Evolutionary conservation across 2,329 filamentous ascomycete genomes (phyloP).

Genomic region (Lomentospora prolificans): DNA sequence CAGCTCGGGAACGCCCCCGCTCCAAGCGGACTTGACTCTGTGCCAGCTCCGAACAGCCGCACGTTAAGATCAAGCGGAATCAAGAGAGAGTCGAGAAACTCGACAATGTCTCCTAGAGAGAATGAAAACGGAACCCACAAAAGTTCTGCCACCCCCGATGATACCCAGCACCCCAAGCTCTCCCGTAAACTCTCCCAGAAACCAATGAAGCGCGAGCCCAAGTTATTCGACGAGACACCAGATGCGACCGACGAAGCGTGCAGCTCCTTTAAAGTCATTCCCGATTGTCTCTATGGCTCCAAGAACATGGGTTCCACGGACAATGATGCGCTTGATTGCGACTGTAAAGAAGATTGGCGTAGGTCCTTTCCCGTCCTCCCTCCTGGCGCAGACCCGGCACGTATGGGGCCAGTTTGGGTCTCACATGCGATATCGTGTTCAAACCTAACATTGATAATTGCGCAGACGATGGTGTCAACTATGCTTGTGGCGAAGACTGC

Average conservation of each 20-base stretch:
- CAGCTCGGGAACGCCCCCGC: slow-evolving; percentile 4
- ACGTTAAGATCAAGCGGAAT: slow-evolving; percentile 2
- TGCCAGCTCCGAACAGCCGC: neutral
- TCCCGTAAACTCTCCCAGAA: slow-evolving; percentile 68
- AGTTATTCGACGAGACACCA: slow-evolving; percentile 63
- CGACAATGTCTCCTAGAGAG: slow-evolving; percentile 5
- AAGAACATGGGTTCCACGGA: slow-evolving; percentile 88
- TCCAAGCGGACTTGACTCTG: neutral
- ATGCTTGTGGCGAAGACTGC: slow-evolving; percentile 91
- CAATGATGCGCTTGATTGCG: slow-evolving; percentile 83
- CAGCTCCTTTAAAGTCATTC: slow-evolving; percentile 68
- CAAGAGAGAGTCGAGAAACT: slow-evolving; percentile 1
- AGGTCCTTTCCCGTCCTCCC: slow-evolving; percentile 31
- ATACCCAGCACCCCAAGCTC: slow-evolving; percentile 52
- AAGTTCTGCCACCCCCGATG: slow-evolving; percentile 37
- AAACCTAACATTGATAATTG: neutral
- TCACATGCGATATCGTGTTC: neutral
- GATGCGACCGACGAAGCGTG: slow-evolving; percentile 71
- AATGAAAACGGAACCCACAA: slow-evolving; percentile 16
- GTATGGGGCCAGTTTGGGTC: neutral
- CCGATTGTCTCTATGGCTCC: slow-evolving; percentile 81
- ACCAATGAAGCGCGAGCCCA: slow-evolving; percentile 48
- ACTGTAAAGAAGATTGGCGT: slow-evolving; percentile 94
- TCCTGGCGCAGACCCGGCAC: neutral
- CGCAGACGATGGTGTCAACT: slow-evolving; percentile 55